Conservation (phyloP, 2,329 filamentous ascomycete species). For the Aspergillus ochraceus region DNA sequence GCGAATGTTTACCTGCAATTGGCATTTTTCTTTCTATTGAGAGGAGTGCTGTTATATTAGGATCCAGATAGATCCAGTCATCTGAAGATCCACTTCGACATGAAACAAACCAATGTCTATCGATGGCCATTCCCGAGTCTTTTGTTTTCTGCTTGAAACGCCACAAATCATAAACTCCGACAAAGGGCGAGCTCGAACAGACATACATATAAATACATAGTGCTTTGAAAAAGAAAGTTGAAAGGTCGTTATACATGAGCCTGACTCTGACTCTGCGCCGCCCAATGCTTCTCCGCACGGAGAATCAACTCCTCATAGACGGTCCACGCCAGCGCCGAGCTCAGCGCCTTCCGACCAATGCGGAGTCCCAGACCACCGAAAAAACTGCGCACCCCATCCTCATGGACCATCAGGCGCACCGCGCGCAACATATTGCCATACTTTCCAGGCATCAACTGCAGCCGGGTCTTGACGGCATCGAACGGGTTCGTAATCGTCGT, state of each 20-base stretch:
- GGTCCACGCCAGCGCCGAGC: slow-evolving; percentile 95
- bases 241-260: slow-evolving; percentile 13
- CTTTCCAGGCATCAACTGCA: slow-evolving; percentile 81
- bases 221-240: background rate
- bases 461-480: slow-evolving; percentile 90
- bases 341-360: slow-evolving; percentile 88
- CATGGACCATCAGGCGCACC: slow-evolving; percentile 71
- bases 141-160: background rate
- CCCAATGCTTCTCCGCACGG: slow-evolving; percentile 58
- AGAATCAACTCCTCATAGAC: slow-evolving; percentile 91
- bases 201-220: background rate
- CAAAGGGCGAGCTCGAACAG: background rate
- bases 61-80: background rate
- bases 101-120: background rate
- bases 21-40: background rate
- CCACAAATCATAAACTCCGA: background rate
- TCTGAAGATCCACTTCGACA: background rate
- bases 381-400: slow-evolving; percentile 77
- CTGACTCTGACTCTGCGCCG: slow-evolving; percentile 27
- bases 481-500: slow-evolving; percentile 94
- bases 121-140: background rate
- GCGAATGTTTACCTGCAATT: no score
- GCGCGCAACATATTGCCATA: slow-evolving; percentile 85
- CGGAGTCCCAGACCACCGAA: slow-evolving; percentile 84
- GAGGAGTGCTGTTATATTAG: background rate